Evolutionary conservation across 2,329 filamentous ascomycete species (phyloP).

Genomic region (Xylaria sp.): DNA sequence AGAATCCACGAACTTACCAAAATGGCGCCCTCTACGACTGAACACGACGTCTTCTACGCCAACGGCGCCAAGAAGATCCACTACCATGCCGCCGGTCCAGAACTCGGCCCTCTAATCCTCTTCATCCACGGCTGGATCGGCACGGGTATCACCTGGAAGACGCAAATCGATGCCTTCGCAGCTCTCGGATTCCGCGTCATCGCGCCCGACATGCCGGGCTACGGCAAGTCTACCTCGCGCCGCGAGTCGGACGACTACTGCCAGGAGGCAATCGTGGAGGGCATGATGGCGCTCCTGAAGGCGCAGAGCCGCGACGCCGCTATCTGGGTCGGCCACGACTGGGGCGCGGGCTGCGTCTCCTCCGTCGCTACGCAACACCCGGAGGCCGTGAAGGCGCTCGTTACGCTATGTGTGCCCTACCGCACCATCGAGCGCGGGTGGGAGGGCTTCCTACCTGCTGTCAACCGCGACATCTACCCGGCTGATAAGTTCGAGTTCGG

Average conservation of each 20-base stretch:
- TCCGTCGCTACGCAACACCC: conserved; percentile 30
- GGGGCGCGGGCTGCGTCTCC: conserved; percentile 32
- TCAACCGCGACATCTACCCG: conserved; percentile 43
- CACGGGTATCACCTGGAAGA: conserved; percentile 32
- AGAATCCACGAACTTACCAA: background rate
- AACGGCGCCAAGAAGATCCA: conserved; percentile 28
- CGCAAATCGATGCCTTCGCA: conserved; percentile 29
- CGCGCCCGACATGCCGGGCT: conserved; percentile 35
- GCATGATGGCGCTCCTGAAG: conserved; percentile 33
- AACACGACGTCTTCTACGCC: conserved; percentile 20
- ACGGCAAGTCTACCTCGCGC: conserved; percentile 34
- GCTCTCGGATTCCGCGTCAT: conserved; percentile 32
- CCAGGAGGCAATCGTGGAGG: conserved; percentile 31
- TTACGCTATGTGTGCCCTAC: conserved; percentile 37
- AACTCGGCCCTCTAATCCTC: conserved; percentile 28
- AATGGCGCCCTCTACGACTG: conserved; percentile 8
- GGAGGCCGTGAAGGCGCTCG: conserved; percentile 24
- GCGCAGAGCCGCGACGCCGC: conserved; percentile 33
- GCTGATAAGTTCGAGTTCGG: conserved; percentile 35
- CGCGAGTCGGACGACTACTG: conserved; percentile 28
- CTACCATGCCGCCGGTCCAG: conserved; percentile 30
- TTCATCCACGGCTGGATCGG: conserved; percentile 37
- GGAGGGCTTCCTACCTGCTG: conserved; percentile 30
- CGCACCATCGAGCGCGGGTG: conserved; percentile 38
- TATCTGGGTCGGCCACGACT: conserved; percentile 46